These are phyloP conservation scores for Lactarius pseudohatsudake DNA, from an alignment of 768 basidiomycete genomes.

Conservation along the genomic window DNA sequence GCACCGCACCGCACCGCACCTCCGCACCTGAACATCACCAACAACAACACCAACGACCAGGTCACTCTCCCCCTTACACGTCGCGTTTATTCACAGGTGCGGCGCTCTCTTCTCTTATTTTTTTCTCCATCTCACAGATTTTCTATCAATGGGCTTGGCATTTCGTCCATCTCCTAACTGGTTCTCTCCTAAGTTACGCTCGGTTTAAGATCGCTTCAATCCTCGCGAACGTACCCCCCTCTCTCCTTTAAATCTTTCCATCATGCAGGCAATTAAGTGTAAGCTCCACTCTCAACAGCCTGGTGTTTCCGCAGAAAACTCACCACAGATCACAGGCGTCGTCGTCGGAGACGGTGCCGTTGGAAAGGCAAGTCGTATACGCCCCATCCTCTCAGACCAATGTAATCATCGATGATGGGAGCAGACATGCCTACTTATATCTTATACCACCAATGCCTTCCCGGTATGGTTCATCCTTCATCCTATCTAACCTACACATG, in stretches of 20 bases:
- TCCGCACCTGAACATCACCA: slow-evolving; percentile 8
- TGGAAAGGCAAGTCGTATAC: slow-evolving; percentile 71
- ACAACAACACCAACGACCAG: slow-evolving; percentile 4
- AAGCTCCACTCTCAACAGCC: slow-evolving; percentile 33
- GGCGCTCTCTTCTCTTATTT: background rate
- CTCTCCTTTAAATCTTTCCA: slow-evolving; percentile 10
- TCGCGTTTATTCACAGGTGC: slow-evolving; percentile 2
- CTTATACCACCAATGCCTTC: slow-evolving; percentile 98
- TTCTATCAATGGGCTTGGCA: slow-evolving; percentile 3
- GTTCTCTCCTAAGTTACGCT: slow-evolving; percentile 7
- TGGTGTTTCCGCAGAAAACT: slow-evolving; percentile 18
- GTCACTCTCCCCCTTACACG: background rate
- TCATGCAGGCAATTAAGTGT: slow-evolving; percentile 94
- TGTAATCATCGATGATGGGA: slow-evolving; percentile 31
- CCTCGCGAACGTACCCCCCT: slow-evolving; percentile 11
- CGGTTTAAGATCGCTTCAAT: slow-evolving; percentile 16
- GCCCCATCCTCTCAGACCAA: background rate
- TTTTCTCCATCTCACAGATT: slow-evolving; percentile 1
- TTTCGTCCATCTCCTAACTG: background rate
- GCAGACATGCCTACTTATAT: slow-evolving; percentile 97
- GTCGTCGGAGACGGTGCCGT: slow-evolving; percentile 99
- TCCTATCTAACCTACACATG: slow-evolving; percentile 17
- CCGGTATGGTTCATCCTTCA: slow-evolving; percentile 56
- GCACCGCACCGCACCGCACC: slow-evolving; percentile 17
- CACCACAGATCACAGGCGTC: slow-evolving; percentile 65